These are phyloP conservation scores for Trypanosoma rangeli DNA, from an alignment of 208 protist species.

Conservation along the genomic window DNA sequence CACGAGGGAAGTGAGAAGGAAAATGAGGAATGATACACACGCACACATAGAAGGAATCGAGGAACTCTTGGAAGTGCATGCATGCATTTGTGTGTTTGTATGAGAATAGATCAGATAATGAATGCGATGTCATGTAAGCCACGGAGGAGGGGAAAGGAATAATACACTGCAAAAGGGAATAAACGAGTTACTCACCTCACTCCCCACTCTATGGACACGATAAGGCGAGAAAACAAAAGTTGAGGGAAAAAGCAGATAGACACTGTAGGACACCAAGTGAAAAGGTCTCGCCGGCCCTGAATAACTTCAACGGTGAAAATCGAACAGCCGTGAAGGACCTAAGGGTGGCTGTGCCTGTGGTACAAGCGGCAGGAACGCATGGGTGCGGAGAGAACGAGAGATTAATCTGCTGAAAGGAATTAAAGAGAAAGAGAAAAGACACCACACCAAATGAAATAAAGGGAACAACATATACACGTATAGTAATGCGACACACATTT, in stretches of 20 bases:
- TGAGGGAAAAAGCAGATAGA: background rate
- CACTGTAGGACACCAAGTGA: background rate
- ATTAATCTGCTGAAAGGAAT: background rate
- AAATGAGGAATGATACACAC: no score
- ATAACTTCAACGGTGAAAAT: slow-evolving; percentile 15
- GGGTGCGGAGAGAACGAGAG: background rate
- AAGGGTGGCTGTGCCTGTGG: background rate
- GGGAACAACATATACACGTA: background rate
- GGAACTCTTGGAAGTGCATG: background rate
- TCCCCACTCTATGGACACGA: no score
- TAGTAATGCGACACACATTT: background rate
- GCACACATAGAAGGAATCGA: background rate
- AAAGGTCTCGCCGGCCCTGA: slow-evolving; percentile 12
- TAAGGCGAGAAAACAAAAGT: no score
- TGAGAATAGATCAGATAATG: no score
- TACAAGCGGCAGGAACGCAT: background rate
- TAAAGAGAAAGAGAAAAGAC: slow-evolving; percentile 4
- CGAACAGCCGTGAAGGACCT: slow-evolving; percentile 15
- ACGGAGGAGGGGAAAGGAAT: background rate
- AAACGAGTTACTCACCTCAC: background rate
- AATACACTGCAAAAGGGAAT: background rate
- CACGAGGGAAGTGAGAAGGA: no score
- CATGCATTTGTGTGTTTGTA: no score
- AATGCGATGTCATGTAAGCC: no score
- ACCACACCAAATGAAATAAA: background rate